Evolutionary conservation across 2,329 filamentous ascomycete genomes (phyloP), one percentile per base, ranked within the genome.

Genomic region (Talaromyces albobiverticillius): DNA sequence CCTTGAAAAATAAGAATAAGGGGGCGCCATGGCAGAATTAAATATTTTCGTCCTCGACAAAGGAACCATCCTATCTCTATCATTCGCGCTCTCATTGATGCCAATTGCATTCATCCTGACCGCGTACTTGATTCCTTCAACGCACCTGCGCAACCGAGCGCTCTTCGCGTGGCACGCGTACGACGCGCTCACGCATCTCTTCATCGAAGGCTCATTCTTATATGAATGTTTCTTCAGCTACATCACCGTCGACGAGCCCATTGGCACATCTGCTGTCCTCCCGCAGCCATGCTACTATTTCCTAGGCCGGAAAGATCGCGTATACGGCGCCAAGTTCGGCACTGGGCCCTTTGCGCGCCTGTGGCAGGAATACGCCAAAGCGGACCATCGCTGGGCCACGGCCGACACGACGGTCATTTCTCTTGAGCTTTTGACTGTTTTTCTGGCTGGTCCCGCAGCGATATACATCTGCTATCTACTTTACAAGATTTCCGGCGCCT

Each of bases 131-230:
- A 77, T 88, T 23, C 82, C 86, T 3, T 67, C 73, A 16, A 65
- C 76, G 1, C 77, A 84, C 10, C 73, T 81, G 1, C 68, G 75
- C 34, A 82, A 84, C 53, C 90, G 91, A 58, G 76, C 89, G 67
- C 85, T 96, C 60, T 96, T 96, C 80, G 82, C 95, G 74, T 96
- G 93, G 93, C 92, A 96, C 76, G 82, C 89, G 34, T 95, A 95
- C 75, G 92, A 96, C 71, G 90, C 90, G 29, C 81, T 96, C 41
- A 93, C 92, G 65, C 94, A 99, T 76, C 84, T 95, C 72, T 79
- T 90, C 69, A 88, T 97, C 69, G 93, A 97, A 76, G 92, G 90
- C 51, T 87, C 85, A 65, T 97, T 90, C 73, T 84, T 96, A 22
- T 96, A 91, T 79, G 90, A 95, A 75, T 95, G 90, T 77, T 95